These are phyloP conservation scores for Anaeromyces robustus DNA, from an alignment of 192 early-diverging fungal species.

Conservation along the genomic window DNA sequence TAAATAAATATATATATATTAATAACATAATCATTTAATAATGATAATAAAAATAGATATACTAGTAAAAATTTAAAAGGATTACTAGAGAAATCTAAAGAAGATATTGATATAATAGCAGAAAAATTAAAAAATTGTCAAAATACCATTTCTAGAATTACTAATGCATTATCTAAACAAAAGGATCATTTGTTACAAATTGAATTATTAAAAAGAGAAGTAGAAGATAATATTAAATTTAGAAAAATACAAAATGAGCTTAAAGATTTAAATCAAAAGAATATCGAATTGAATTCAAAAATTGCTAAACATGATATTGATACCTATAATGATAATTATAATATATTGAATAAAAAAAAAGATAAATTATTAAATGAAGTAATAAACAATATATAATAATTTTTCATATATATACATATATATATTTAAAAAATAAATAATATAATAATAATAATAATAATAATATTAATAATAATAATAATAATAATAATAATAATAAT, in stretches of 20 bases:
- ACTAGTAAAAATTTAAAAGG: background rate
- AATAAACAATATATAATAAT: background rate
- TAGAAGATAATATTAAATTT: background rate
- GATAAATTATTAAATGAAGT: conserved; percentile 15
- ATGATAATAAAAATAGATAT: background rate
- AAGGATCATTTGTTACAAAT: background rate
- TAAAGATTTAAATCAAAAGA: background rate
- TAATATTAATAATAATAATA: background rate
- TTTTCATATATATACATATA: no score
- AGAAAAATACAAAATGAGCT: background rate
- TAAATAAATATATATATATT: no score
- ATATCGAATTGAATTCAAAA: background rate
- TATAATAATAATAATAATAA: conserved; percentile 11
- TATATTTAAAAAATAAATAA: background rate
- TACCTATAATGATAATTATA: conserved; percentile 1
- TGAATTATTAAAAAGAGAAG: background rate
- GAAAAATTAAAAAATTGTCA: background rate
- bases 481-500: background rate
- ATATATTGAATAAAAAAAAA: conserved; percentile 14
- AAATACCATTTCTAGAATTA: background rate
- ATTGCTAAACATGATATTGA: background rate
- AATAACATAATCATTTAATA: no score
- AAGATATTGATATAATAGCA: background rate
- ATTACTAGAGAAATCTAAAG: background rate
- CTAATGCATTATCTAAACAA: background rate